Evolutionary conservation across 176 grass and related monocot genomes (phyloP).

Genomic region (Coix lacrymajobi): DNA sequence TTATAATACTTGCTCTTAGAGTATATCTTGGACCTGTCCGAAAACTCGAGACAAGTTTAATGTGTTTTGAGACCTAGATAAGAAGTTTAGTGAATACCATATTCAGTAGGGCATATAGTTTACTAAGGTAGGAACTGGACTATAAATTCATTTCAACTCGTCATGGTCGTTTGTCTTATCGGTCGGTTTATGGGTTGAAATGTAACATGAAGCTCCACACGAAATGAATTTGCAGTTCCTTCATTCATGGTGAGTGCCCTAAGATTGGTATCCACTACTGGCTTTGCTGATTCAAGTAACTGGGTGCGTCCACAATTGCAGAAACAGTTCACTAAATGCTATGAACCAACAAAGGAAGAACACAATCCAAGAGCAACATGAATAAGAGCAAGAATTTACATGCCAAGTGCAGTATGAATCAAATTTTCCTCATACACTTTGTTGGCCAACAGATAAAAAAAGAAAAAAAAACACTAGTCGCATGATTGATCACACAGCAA

Average conservation of each 20-base stretch:
- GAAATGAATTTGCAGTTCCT: not conserved
- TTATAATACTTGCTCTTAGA: too few species aligned
- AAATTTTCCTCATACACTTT: constrained; percentile 27
- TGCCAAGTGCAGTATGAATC: constrained; percentile 37
- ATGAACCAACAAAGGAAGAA: not conserved
- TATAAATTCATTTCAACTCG: too few species aligned
- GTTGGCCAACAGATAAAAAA: constrained; percentile 12
- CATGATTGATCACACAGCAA: constrained; percentile 17
- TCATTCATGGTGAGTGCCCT: not conserved
- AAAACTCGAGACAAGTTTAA: too few species aligned
- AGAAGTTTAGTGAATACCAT: not conserved
- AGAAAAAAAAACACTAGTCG: not conserved
- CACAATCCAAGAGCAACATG: not conserved
- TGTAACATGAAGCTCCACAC: not conserved
- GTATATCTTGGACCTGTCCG: too few species aligned
- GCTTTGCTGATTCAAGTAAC: not conserved
- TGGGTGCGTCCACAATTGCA: not conserved
- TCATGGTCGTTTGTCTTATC: not conserved
- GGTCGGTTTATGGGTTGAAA: too few species aligned
- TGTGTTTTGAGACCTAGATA: too few species aligned
- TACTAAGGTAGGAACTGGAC: not conserved
- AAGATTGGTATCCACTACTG: not conserved
- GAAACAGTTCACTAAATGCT: not conserved
- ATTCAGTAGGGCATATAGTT: not conserved
- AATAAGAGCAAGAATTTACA: constrained; percentile 40